These are phyloP conservation scores for Fusarium papillatum DNA, from an alignment of 2,329 filamentous ascomycete genomes.

Conservation along the genomic window DNA sequence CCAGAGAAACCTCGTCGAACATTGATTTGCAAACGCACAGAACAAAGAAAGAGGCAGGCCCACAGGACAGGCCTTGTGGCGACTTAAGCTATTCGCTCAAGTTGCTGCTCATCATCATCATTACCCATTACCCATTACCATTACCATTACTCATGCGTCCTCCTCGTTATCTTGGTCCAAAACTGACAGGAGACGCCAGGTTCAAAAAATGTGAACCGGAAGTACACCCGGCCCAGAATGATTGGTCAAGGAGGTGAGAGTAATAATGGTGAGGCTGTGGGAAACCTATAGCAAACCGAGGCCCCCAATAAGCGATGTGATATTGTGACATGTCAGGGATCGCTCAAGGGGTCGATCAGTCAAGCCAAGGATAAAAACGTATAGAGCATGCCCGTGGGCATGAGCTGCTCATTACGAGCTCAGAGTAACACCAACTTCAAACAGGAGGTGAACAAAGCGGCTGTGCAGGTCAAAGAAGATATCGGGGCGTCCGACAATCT, in stretches of 20 bases:
- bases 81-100: constrained; percentile 20
- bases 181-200: constrained; percentile 12
- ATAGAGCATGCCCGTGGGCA: constrained; percentile 42
- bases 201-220: constrained; percentile 18
- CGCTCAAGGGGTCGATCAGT: constrained; percentile 10
- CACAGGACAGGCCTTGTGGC: constrained; percentile 1
- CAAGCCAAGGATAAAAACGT: constrained; percentile 42
- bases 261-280: constrained; percentile 25
- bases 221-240: constrained; percentile 8
- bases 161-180: constrained; percentile 21
- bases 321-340: not conserved
- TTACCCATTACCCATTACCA: constrained; percentile 35
- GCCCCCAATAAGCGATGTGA: constrained; percentile 9
- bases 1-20: constrained; percentile 24
- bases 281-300: constrained; percentile 27
- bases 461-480: constrained; percentile 78
- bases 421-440: constrained; percentile 69
- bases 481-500: constrained; percentile 75
- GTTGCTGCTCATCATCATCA: constrained; percentile 29
- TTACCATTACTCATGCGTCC: constrained; percentile 24
- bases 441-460: constrained; percentile 73
- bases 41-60: not conserved
- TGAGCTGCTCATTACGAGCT: constrained; percentile 56
- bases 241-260: constrained; percentile 21
- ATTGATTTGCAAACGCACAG: constrained; percentile 4